phyloP scores from a whole-genome alignment of 176 grass and related monocot genomes.

The Avena atlantica region DNA sequence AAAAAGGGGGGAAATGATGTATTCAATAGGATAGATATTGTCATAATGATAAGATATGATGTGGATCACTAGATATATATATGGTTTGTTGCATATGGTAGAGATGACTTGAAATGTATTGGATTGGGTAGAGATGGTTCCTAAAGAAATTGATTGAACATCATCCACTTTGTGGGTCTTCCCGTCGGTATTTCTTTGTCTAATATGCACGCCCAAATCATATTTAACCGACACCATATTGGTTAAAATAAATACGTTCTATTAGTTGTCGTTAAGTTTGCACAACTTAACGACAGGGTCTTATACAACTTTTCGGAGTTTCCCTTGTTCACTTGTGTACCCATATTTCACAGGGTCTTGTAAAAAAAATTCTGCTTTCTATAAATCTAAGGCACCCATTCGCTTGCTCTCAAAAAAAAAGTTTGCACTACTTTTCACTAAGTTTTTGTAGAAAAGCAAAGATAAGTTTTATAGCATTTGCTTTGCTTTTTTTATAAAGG shows the following conservation, averaged over 20 bases:
- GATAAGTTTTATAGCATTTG: background rate
- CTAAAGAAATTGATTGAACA: slow-evolving; percentile 18
- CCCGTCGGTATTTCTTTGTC: background rate
- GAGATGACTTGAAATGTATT: background rate
- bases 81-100: background rate
- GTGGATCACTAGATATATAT: background rate
- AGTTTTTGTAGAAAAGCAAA: background rate
- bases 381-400: too few species aligned
- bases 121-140: background rate
- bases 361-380: too few species aligned
- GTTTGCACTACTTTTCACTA: background rate
- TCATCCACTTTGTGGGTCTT: background rate
- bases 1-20: background rate
- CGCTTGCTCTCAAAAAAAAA: too few species aligned
- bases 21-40: background rate
- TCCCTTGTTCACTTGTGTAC: too few species aligned
- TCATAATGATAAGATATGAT: background rate
- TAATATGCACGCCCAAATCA: background rate
- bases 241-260: too few species aligned
- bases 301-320: too few species aligned
- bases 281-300: too few species aligned
- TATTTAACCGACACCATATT: background rate
- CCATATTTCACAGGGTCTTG: too few species aligned
- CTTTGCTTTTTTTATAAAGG: background rate
- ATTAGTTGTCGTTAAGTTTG: background rate